These are phyloP conservation scores for Talaromyces sp. DNA, from an alignment of 2,329 filamentous ascomycete species.

Conservation along the genomic window DNA sequence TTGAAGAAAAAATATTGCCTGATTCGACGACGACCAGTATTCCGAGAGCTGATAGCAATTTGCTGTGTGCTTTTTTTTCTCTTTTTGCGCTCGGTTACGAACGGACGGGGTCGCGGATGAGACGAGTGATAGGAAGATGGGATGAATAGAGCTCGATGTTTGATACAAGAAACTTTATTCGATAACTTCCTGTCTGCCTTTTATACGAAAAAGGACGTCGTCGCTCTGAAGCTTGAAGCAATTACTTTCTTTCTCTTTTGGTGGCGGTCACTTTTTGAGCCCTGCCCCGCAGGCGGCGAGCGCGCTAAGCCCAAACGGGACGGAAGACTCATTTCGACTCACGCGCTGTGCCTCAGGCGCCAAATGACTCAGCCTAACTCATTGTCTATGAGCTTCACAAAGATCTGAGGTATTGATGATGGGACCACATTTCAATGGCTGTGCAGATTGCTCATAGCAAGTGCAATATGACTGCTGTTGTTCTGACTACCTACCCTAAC, in stretches of 20 bases:
- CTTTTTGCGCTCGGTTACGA: constrained; percentile 7
- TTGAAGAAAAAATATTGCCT: neutral
- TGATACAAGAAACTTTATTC: neutral
- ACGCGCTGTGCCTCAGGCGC: constrained; percentile 10
- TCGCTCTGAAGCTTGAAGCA: neutral
- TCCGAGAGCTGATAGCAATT: neutral
- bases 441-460: constrained; percentile 6
- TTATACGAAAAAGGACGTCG: neutral
- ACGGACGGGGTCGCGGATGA: neutral
- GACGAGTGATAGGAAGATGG: neutral
- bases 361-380: constrained; percentile 8
- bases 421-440: neutral
- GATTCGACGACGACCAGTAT: constrained; percentile 1
- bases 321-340: constrained; percentile 20
- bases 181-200: neutral
- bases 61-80: neutral
- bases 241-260: constrained; percentile 2
- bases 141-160: neutral
- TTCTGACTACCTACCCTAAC: neutral
- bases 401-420: neutral
- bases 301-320: constrained; percentile 13
- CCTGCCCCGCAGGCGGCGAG: constrained; percentile 5
- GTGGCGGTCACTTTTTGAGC: constrained; percentile 17
- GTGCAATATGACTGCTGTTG: neutral
- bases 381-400: neutral